Evolutionary conservation across 2,329 filamentous ascomycete species (phyloP).

Genomic region (Cercospora janseana): DNA sequence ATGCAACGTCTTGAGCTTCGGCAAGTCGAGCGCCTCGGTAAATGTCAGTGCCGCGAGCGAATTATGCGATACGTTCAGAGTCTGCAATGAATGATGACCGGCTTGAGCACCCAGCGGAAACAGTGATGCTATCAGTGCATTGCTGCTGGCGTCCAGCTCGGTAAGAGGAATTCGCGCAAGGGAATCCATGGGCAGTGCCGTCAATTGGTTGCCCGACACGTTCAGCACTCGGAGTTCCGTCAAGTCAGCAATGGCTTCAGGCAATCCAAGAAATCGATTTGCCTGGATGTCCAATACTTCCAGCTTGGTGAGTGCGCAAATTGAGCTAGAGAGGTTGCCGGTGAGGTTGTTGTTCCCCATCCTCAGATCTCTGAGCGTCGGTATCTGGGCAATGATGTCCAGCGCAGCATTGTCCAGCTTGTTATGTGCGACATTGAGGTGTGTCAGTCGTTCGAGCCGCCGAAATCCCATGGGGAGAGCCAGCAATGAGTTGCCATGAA

Average conservation of each 20-base stretch:
- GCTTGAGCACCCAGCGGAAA: slow-evolving; percentile 55
- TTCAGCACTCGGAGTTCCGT: slow-evolving; percentile 71
- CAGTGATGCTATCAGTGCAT: slow-evolving; percentile 70
- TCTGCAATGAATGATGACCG: slow-evolving; percentile 64
- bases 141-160: slow-evolving; percentile 73
- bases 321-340: slow-evolving; percentile 63
- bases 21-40: slow-evolving; percentile 58
- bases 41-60: slow-evolving; percentile 58
- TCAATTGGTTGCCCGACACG: slow-evolving; percentile 74
- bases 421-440: slow-evolving; percentile 77
- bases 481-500: slow-evolving; percentile 79
- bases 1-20: slow-evolving; percentile 69
- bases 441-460: slow-evolving; percentile 69
- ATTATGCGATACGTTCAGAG: slow-evolving; percentile 75
- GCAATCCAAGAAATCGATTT: slow-evolving; percentile 73
- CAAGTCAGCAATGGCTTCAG: slow-evolving; percentile 65
- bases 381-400: slow-evolving; percentile 70
- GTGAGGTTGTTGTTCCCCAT: slow-evolving; percentile 74
- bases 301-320: slow-evolving; percentile 65
- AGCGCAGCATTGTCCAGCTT: slow-evolving; percentile 70
- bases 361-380: slow-evolving; percentile 72
- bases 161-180: slow-evolving; percentile 67
- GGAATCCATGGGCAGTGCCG: slow-evolving; percentile 66
- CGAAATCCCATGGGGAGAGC: slow-evolving; percentile 73
- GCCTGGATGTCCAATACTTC: slow-evolving; percentile 78